Percentiles rank a stretch among this genome's conserved stretches.
These are phyloP conservation scores for Solanum lycopersicoides DNA, from an alignment of 257 asterid species.

Conservation along the genomic window DNA sequence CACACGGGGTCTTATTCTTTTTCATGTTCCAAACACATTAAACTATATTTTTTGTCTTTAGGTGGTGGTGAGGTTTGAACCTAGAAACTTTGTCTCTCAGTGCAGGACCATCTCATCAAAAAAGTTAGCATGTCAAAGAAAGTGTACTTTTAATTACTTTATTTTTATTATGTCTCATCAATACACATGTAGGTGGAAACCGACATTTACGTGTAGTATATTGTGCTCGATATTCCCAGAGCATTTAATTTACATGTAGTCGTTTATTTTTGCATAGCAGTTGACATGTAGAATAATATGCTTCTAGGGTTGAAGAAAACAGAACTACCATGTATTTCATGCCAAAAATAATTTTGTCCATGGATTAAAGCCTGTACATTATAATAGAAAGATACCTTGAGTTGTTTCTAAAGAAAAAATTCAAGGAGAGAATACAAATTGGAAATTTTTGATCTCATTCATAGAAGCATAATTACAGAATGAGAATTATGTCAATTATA, in stretches of 20 bases:
- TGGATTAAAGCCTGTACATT: background rate
- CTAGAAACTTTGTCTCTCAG: background rate
- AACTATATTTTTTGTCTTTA: background rate
- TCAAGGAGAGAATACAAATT: no score
- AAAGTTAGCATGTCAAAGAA: background rate
- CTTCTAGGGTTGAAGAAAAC: background rate
- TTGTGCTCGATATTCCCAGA: background rate
- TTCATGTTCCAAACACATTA: background rate
- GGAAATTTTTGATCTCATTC: no score
- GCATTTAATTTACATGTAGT: no score
- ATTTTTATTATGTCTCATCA: background rate
- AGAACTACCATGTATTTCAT: background rate
- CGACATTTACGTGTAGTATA: background rate
- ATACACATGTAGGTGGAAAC: background rate
- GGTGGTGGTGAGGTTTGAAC: background rate
- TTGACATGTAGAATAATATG: background rate
- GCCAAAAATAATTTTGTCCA: background rate
- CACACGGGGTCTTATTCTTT: background rate
- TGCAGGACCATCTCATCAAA: no score
- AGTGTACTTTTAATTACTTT: background rate
- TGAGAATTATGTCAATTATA: no score
- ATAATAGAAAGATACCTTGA: no score
- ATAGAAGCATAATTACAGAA: no score
- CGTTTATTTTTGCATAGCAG: background rate
- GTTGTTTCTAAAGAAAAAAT: no score